Base-by-base conservation (phyloP, 257 asterid species). In the Solanum pimpinellifolium region DNA sequence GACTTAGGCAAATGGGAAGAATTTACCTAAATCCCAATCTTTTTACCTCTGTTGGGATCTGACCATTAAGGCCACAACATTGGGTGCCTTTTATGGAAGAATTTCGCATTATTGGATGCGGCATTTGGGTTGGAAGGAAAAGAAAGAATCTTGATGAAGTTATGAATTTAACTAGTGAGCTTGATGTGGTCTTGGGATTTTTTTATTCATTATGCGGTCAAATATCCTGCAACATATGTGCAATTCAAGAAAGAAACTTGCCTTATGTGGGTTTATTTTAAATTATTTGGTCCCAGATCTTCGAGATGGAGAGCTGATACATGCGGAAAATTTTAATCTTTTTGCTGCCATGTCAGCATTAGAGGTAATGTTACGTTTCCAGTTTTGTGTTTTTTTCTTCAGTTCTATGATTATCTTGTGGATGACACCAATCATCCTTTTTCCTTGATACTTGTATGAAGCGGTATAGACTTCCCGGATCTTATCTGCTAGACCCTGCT, bases 291-390 rank as follows among this genome's bases (percentile, higher is more conserved):
- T 80, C 73, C 65, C 95, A 97, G 99, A 95, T 94, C 97, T 97
- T 88, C 94, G 70, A 88, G 94, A 88, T 87, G 98, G 96, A 86
- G 99, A 97, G 91, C 98, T 97, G 88, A 95, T 97, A 87, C 92
- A 86, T 85, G 99, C 98, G 83, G 98, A 93, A 29, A 94, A 93
- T 89, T 97, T 97, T 91, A 96, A 97, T 90, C 95, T 96, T 87
- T 96, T 95, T 89, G 99, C 99, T 4, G 99, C 99, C 92, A 96
- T 97, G 99, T 96, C 99, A 72, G 99, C 99, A 25, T 93, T 97
- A 91, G 99, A 97, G 99, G 99, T 97, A 94, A 92, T 88, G 66
- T 73, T 87, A 46, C 69, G 25, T 83, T 35, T 47, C 73, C 66
- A 62, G 41, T 88, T 78, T 85, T 31, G 21, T 59, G 81, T 52